These are phyloP conservation scores for Abelmoschus esculentus DNA, from an alignment of 345 rosid species.

Conservation along the genomic window DNA sequence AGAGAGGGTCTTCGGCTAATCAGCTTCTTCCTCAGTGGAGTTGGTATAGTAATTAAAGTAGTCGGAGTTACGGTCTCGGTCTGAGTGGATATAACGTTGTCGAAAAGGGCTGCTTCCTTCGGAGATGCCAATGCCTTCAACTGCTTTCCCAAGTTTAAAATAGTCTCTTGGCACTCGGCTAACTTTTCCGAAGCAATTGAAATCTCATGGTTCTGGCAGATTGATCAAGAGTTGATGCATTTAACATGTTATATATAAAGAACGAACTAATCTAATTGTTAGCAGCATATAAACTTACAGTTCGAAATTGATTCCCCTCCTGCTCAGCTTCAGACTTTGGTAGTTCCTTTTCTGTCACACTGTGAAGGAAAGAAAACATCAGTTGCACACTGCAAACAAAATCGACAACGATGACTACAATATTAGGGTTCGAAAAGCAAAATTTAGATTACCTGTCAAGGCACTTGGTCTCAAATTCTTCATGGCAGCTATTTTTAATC, in stretches of 20 bases:
- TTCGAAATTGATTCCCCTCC: slow-evolving; percentile 48
- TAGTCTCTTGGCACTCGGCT: slow-evolving; percentile 89
- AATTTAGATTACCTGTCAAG: slow-evolving; percentile 39
- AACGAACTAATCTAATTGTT: not conserved
- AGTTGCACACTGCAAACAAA: slow-evolving; percentile 2
- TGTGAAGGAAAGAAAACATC: slow-evolving; percentile 28
- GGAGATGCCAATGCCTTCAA: slow-evolving; percentile 69
- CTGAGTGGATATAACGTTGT: slow-evolving; percentile 31
- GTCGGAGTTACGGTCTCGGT: not conserved
- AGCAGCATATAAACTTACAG: slow-evolving; percentile 41
- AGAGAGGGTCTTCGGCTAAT: slow-evolving; percentile 59
- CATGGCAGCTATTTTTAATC: slow-evolving; percentile 34
- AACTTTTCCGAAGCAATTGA: slow-evolving; percentile 86
- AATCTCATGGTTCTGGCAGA: slow-evolving; percentile 72
- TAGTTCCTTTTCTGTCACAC: slow-evolving; percentile 32
- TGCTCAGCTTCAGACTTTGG: slow-evolving; percentile 25
- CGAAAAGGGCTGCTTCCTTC: slow-evolving; percentile 46
- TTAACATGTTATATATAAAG: not conserved
- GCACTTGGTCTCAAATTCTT: slow-evolving; percentile 38
- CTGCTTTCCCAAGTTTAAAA: slow-evolving; percentile 81
- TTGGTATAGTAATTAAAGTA: slow-evolving; percentile 2
- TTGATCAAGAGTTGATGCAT: not conserved
- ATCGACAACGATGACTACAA: not conserved
- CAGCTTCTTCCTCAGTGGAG: slow-evolving; percentile 28
- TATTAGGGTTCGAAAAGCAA: not conserved